Conservation (phyloP, 2,329 filamentous ascomycete genomes). For the Trichoderma cornu-damae region DNA sequence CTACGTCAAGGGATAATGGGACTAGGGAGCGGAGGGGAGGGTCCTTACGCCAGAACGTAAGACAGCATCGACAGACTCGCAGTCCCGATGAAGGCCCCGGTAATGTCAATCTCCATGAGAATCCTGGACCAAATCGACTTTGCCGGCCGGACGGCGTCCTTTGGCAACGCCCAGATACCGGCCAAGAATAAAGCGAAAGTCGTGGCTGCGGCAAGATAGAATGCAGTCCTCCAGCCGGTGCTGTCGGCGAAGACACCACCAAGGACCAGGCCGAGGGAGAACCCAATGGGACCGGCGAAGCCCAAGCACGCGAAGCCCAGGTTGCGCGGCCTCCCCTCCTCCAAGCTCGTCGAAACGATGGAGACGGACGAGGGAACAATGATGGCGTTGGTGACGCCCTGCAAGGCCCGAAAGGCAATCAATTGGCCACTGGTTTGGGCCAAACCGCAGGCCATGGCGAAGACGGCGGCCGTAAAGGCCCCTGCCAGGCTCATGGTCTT, state of each 20-base stretch:
- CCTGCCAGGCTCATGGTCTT: conserved; percentile 33
- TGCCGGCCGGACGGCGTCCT: conserved; percentile 20
- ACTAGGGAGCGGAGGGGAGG: conserved; percentile 21
- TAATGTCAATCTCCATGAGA: conserved; percentile 45
- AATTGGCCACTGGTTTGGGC: conserved; percentile 31
- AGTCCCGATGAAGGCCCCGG: conserved; percentile 45
- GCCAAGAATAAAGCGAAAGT: conserved; percentile 33
- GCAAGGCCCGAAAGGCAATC: conserved; percentile 36
- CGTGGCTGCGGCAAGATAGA: conserved; percentile 38
- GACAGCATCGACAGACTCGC: conserved; percentile 44
- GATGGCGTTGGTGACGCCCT: conserved; percentile 37
- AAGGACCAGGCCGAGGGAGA: conserved; percentile 46
- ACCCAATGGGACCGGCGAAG: conserved; percentile 44
- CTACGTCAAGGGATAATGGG: neutral
- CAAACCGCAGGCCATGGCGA: conserved; percentile 33
- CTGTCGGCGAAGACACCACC: conserved; percentile 45
- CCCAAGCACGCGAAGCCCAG: conserved; percentile 42
- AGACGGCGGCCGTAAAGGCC: conserved; percentile 27
- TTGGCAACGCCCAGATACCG: conserved; percentile 35
- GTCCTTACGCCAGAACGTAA: conserved; percentile 48
- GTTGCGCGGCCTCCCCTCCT: conserved; percentile 34
- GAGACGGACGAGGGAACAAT: conserved; percentile 34
- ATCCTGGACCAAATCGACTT: conserved; percentile 22
- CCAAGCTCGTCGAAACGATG: conserved; percentile 32
- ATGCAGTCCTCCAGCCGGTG: conserved; percentile 45